Evolutionary conservation across 805 yeast genomes (phyloP).

Genomic region (Trichomonascus vanleenenianus): DNA sequence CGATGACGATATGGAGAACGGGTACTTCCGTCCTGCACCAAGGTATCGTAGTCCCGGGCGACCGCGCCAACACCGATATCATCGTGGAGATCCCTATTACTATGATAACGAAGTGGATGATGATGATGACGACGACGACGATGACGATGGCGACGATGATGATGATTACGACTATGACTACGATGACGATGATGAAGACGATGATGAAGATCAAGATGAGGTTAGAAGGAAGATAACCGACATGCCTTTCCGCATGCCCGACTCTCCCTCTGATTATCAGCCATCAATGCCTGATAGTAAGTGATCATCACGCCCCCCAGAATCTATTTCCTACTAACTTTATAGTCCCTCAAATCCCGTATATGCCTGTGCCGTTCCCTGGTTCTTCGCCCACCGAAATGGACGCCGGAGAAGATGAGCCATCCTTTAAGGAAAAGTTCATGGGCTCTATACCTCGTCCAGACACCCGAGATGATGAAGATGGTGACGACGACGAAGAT

Average conservation of each 20-base stretch:
- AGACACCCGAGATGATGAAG: neutral
- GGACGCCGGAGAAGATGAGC: neutral
- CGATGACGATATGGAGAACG: slow-evolving; percentile 1
- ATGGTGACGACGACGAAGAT: neutral
- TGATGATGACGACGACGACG: neutral
- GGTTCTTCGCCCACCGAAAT: neutral
- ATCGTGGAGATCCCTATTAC: neutral
- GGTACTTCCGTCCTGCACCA: neutral
- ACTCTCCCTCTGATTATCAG: too few relatives aligned
- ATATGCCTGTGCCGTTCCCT: neutral
- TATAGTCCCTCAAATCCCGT: neutral
- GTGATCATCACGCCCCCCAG: too few relatives aligned
- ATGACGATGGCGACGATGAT: neutral
- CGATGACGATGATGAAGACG: neutral
- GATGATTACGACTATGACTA: neutral
- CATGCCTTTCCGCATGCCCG: too few relatives aligned
- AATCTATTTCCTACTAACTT: too few relatives aligned
- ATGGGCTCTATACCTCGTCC: neutral
- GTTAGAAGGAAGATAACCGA: neutral
- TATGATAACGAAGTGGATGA: slow-evolving; percentile 4
- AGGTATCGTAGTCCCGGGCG: neutral
- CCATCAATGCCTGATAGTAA: too few relatives aligned
- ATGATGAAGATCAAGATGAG: neutral
- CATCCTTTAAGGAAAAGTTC: too few relatives aligned
- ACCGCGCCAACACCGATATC: neutral